Evolutionary conservation across 345 rosid species (phyloP), one percentile per base, ranked within the genome.

Genomic region (Rhizophora mangle): DNA sequence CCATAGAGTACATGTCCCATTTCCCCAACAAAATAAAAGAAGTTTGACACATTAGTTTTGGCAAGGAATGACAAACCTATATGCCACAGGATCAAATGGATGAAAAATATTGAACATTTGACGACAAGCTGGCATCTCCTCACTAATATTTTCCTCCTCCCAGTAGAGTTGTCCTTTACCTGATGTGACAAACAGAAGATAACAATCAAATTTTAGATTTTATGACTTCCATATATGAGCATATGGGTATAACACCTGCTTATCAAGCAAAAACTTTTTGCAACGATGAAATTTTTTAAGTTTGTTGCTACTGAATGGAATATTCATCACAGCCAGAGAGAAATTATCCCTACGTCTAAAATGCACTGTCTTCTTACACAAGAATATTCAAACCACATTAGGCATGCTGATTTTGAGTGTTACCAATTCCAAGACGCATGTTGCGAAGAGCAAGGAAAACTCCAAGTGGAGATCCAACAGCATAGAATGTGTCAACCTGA

Each of bases 401-500:
- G 6, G 10, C 6, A 64, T 29, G 62, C 32, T 30, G 58, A 24
- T 70, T 64, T 34, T 21, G n/a, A 37, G 58, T 21, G 68, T 70
- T 92, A 95, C 98, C 96, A 47, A 87, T 74, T 64, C 99, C 99
- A 69, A 95, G 82, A 46, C 96, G 98, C 68, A 90, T 68, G 78
- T 95, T 95, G 32, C 98, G 89, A 68, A 95, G 96, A 30, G 97
- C 86, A 60, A 95, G 98, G 78, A 95, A 95, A 79, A 92, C 98
- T 76, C 99, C 98, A 67, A 95, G 88, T 74, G 99, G 99, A 21
- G 99, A 92, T 73, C 99, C 99, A 80, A 95, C 99, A 8, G 99
- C 99, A 77, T 87, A 95, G 81, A 92, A 95, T 31, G 99, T 95
- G 80, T 95, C 98, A 71, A 95, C 96, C 99, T 95, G 82, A 13